Base-by-base conservation (phyloP, 2,329 filamentous ascomycete genomes). In the Hymenoscyphus repandus region DNA sequence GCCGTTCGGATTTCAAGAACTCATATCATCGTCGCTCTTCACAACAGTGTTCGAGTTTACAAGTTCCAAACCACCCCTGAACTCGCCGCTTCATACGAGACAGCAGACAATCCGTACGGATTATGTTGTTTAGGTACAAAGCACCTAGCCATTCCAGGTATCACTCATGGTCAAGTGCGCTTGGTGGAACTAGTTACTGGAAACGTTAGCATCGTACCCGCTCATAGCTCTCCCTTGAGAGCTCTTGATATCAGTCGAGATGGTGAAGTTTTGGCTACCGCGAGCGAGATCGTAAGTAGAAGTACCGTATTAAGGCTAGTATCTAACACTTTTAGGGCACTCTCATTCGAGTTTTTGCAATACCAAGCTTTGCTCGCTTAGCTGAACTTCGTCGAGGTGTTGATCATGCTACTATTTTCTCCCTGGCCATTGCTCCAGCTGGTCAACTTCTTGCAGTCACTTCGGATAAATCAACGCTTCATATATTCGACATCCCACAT, bases 391-490 rank as follows among this genome's bases (percentile, higher is more conserved):
- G 93, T 39, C 83, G 93, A 32, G 93, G 93, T 38, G 85, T 95
- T 43, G 93, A 99, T 63, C 86, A 83, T 33, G 91, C 93, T 13
- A 83, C 83, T 48, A 87, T 97, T 58, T 96, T 88, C 70, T 92
- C 88, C 1, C 75, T 99, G 10, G 85, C 86, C 10, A 93, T 99
- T 67, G 95, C 88, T 17, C 91, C 91, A 0, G 84, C 84, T 1
- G 88, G 86, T 46, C 80, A 78, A 39, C 79, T 90, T 64, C 77
- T 97, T 10, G 93, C 93, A 22, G 92, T 90, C 55, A 97, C 92
- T 1, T 96, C 91, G 1, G 93, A 99, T 74, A 99, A 97, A 70
- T 91, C 89, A 5, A 99, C 91, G 0, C 76, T 99, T 10, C 93
- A 99, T 69, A 79, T 99, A 34, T 99, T 96, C 65, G 90, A 97